Evolutionary conservation across 371 early-diverging fungal species (phyloP).

Genomic region (Saksenaea oblongispora): DNA sequence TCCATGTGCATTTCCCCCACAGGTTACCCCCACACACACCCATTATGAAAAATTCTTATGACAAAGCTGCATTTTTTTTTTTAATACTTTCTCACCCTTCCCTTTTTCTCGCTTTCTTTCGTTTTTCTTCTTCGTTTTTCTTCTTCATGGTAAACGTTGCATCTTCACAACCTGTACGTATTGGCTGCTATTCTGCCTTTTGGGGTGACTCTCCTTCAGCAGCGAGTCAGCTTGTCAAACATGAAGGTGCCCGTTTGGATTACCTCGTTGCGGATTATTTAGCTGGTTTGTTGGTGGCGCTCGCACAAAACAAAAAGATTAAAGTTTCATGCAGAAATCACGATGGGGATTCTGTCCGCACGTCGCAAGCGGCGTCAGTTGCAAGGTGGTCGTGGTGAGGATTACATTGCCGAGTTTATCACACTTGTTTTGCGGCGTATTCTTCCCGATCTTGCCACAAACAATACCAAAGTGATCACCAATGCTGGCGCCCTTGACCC

Average conservation of each 20-base stretch:
- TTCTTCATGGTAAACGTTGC: background rate
- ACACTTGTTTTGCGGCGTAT: slow-evolving; percentile 54
- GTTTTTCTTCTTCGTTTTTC: background rate
- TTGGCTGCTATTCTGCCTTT: slow-evolving; percentile 77
- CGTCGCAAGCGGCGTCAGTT: slow-evolving; percentile 44
- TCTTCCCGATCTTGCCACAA: slow-evolving; percentile 56
- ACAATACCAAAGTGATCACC: slow-evolving; percentile 69
- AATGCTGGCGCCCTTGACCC: slow-evolving; percentile 80
- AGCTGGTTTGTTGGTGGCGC: slow-evolving; percentile 51
- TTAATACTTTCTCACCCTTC: background rate
- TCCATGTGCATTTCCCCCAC: too few relatives aligned
- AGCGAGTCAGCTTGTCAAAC: slow-evolving; percentile 69
- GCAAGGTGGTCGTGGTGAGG: slow-evolving; percentile 54
- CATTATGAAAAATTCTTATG: too few relatives aligned
- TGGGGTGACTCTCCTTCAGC: slow-evolving; percentile 71
- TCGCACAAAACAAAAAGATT: slow-evolving; percentile 1
- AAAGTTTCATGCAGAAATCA: slow-evolving; percentile 51
- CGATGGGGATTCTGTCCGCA: slow-evolving; percentile 75
- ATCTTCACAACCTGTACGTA: slow-evolving; percentile 50
- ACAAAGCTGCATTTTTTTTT: too few relatives aligned
- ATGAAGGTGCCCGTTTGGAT: slow-evolving; percentile 69
- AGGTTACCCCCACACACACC: too few relatives aligned
- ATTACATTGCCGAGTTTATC: slow-evolving; percentile 67
- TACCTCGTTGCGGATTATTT: slow-evolving; percentile 73
- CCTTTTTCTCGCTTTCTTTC: background rate